These are phyloP conservation scores for Heterobasidion parviporum DNA, from an alignment of 1,284 basidiomycete species.

Conservation along the genomic window DNA sequence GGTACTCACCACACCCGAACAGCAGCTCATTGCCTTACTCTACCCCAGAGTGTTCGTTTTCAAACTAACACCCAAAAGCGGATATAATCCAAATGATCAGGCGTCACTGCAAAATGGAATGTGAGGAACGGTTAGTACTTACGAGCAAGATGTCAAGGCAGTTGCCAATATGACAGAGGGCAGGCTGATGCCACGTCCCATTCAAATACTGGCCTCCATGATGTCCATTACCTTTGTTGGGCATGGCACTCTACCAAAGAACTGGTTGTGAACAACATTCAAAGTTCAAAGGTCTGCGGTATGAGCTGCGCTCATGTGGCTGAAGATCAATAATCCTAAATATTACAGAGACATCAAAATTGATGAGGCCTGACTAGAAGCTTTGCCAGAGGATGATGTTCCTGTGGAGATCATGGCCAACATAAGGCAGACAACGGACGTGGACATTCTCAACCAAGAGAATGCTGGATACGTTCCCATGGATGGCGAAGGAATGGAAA, in stretches of 20 bases:
- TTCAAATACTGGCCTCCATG: neutral
- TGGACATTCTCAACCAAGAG: neutral
- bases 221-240: neutral
- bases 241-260: neutral
- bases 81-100: neutral
- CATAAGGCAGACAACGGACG: neutral
- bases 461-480: neutral
- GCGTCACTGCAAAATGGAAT: neutral
- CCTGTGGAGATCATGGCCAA: neutral
- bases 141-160: neutral
- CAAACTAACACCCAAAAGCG: conserved; percentile 22
- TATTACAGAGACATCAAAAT: neutral
- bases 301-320: neutral
- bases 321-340: neutral
- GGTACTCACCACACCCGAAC: conserved; percentile 19
- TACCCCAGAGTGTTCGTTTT: conserved; percentile 18
- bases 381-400: neutral
- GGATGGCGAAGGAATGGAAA: neutral
- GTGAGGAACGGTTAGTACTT: neutral
- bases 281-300: neutral
- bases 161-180: neutral
- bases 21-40: conserved; percentile 16
- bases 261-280: neutral
- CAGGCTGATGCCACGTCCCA: neutral
- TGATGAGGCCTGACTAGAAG: neutral